Conservation (phyloP, 768 basidiomycete genomes). For the Pleurotus tuoliensis region DNA sequence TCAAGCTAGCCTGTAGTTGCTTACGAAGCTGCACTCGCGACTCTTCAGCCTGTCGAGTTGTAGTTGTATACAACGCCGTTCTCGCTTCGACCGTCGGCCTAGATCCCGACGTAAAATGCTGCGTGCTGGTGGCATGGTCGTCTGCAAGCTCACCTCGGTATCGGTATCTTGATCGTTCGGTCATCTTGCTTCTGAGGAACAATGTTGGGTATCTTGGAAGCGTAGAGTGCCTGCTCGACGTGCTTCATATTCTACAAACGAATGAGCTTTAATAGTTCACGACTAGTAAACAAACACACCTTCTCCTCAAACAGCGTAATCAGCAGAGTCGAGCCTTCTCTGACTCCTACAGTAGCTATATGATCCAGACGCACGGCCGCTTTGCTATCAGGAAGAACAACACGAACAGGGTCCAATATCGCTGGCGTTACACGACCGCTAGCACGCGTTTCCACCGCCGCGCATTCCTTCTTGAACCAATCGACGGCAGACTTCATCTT, state of each 20-base stretch:
- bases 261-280: background rate
- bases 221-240: slow-evolving; percentile 72
- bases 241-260: slow-evolving; percentile 64
- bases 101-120: background rate
- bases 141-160: slow-evolving; percentile 61
- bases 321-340: slow-evolving; percentile 69
- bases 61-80: slow-evolving; percentile 46
- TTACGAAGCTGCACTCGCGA: slow-evolving; percentile 72
- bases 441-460: slow-evolving; percentile 66
- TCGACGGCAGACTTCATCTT: slow-evolving; percentile 66
- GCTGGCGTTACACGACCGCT: slow-evolving; percentile 74
- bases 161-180: slow-evolving; percentile 73
- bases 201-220: slow-evolving; percentile 69
- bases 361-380: slow-evolving; percentile 50
- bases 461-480: slow-evolving; percentile 75
- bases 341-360: slow-evolving; percentile 75
- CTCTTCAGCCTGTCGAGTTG: slow-evolving; percentile 69
- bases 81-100: slow-evolving; percentile 80
- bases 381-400: slow-evolving; percentile 41
- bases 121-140: no score
- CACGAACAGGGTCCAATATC: slow-evolving; percentile 64
- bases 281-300: slow-evolving; percentile 39
- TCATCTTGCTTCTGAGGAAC: slow-evolving; percentile 68
- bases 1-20: slow-evolving; percentile 60
- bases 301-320: slow-evolving; percentile 77